A percentile compares a stretch with the other conserved stretches of the same genome.
Conservation (phyloP, 2,329 filamentous ascomycete species). For the Dichotomopilus funicola region DNA sequence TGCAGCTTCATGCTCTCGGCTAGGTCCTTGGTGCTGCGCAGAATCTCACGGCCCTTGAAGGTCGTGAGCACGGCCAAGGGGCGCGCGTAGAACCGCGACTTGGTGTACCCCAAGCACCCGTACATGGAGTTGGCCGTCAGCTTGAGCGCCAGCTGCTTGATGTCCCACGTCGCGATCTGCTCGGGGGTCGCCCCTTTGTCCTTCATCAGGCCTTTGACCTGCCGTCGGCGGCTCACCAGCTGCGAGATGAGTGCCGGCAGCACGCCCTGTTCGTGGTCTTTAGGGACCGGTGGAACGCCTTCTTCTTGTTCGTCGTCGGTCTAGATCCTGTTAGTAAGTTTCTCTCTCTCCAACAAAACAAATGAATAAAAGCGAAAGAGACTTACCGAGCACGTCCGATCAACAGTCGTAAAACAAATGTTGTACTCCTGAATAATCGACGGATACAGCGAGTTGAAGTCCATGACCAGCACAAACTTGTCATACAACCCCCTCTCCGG, state of each 20-base stretch:
- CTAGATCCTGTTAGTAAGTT: conserved; percentile 27
- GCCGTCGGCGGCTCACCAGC: conserved; percentile 77
- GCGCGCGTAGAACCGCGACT: conserved; percentile 93
- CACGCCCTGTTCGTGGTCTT: conserved; percentile 72
- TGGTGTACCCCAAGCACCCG: conserved; percentile 93
- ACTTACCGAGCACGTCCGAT: conserved; percentile 65
- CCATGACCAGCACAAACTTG: conserved; percentile 98
- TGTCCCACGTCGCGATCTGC: conserved; percentile 91
- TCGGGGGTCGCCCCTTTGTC: conserved; percentile 79
- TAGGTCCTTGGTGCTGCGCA: conserved; percentile 90
- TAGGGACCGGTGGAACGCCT: conserved; percentile 78
- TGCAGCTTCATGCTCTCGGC: conserved; percentile 86
- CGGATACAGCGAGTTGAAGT: conserved; percentile 98
- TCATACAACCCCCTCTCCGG: conserved; percentile 97
- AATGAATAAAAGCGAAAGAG: background rate
- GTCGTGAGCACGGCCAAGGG: conserved; percentile 94
- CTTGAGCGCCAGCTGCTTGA: conserved; percentile 94
- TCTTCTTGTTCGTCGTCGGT: conserved; percentile 80
- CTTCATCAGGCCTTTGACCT: conserved; percentile 97
- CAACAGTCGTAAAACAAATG: conserved; percentile 98
- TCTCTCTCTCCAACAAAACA: background rate
- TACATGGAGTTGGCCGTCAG: conserved; percentile 99
- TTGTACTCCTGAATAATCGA: conserved; percentile 99
- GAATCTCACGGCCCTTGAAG: conserved; percentile 94
- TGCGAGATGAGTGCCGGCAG: conserved; percentile 87